A percentile compares a stretch with the other conserved stretches of the same genome.
These are phyloP conservation scores for Arthrobotrys musiformis DNA, from an alignment of 2,329 filamentous ascomycete species.

Conservation along the genomic window DNA sequence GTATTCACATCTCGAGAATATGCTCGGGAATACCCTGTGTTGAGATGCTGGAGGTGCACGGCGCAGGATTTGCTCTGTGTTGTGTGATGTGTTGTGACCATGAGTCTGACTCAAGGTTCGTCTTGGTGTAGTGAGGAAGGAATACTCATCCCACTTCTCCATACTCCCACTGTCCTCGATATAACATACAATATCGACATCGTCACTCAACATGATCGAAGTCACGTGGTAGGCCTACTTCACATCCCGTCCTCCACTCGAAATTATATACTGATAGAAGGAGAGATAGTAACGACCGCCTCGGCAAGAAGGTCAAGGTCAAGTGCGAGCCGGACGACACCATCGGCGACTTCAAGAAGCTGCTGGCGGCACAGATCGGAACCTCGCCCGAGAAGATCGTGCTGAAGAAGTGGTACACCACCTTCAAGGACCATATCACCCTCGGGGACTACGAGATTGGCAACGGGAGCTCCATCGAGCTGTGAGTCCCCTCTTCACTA, in stretches of 20 bases:
- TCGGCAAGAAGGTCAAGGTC: constrained; percentile 58
- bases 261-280: neutral
- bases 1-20: too few relatives aligned
- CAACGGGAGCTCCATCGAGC: constrained; percentile 58
- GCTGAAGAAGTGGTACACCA: constrained; percentile 59
- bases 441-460: constrained; percentile 59
- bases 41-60: neutral
- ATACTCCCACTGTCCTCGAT: too few relatives aligned
- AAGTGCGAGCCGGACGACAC: constrained; percentile 60
- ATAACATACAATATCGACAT: neutral
- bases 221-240: constrained; percentile 61
- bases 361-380: constrained; percentile 58
- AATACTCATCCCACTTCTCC: neutral
- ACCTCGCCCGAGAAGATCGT: constrained; percentile 59
- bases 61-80: neutral
- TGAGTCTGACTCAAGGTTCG: neutral
- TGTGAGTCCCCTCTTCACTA: constrained; percentile 50
- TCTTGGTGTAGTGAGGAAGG: too few relatives aligned
- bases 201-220: constrained; percentile 59
- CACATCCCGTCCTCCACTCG: constrained; percentile 60
- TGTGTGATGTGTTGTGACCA: neutral
- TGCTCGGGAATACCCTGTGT: too few relatives aligned
- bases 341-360: constrained; percentile 59
- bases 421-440: constrained; percentile 59
- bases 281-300: constrained; percentile 72